Conservation (phyloP, 805 yeast species). For the Starmerella bacillaris region DNA sequence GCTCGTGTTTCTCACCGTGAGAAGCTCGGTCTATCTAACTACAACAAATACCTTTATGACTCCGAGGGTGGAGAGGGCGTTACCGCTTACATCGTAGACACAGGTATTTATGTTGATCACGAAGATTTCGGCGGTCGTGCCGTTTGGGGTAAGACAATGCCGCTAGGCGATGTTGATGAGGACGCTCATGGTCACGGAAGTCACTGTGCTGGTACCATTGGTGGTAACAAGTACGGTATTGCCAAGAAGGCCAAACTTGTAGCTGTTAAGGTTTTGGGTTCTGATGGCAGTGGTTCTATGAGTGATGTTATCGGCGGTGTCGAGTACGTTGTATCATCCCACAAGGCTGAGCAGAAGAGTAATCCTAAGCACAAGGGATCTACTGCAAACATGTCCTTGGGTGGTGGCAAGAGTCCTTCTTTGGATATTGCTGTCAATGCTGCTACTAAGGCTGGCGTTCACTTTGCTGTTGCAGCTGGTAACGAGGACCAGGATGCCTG, state of each 20-base stretch:
- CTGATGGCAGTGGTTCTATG: slow-evolving; percentile 38
- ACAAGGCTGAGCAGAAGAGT: slow-evolving; percentile 28
- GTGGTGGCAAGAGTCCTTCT: slow-evolving; percentile 82
- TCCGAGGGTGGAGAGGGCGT: slow-evolving; percentile 29
- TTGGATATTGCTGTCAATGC: slow-evolving; percentile 78
- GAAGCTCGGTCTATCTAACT: slow-evolving; percentile 39
- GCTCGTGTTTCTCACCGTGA: slow-evolving; percentile 52
- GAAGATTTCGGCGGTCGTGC: slow-evolving; percentile 41
- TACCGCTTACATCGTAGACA: slow-evolving; percentile 37
- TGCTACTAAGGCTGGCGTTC: slow-evolving; percentile 73
- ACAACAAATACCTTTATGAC: slow-evolving; percentile 43
- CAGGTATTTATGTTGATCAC: slow-evolving; percentile 36
- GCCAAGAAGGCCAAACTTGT: slow-evolving; percentile 40
- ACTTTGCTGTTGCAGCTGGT: slow-evolving; percentile 93
- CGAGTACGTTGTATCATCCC: slow-evolving; percentile 54
- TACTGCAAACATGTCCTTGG: slow-evolving; percentile 69
- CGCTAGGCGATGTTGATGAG: slow-evolving; percentile 27
- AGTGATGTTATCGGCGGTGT: slow-evolving; percentile 44
- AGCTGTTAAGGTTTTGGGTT: slow-evolving; percentile 42
- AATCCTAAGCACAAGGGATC: slow-evolving; percentile 20
- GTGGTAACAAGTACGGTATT: slow-evolving; percentile 35
- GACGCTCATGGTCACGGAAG: slow-evolving; percentile 45
- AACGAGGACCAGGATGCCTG: slow-evolving; percentile 89
- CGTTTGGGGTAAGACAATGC: slow-evolving; percentile 36
- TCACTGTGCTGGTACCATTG: slow-evolving; percentile 45